Evolutionary conservation across 371 early-diverging fungal species (phyloP), one percentile per base, ranked within the genome.

Genomic region (Apophysomyces trapeziformis): DNA sequence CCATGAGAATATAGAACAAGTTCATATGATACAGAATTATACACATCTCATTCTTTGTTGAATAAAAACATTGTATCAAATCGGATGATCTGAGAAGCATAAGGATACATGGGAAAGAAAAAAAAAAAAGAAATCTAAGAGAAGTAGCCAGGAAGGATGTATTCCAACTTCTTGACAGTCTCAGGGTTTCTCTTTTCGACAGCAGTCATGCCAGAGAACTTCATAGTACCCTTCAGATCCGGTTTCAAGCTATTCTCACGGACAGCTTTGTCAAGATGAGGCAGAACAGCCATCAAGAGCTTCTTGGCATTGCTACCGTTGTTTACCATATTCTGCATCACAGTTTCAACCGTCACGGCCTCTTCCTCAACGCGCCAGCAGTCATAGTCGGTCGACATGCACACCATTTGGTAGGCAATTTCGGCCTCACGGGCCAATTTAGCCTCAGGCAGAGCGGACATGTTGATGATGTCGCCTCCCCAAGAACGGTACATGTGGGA

Each of bases 301-400:
- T 82, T 81, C 78, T 91, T 91, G 21, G 98, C 98, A 67, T 93
- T 96, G 65, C 67, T 83, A 2, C 90, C 84, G 80, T 98, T 99
- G 69, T 87, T 89, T 65, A 83, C 86, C 90, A 98, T 87, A 76
- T 92, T 96, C 46, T 86, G 86, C 84, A 99, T 91, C 43, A 99
- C 99, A 35, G 91, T 90, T 68, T 94, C 93, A 13, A 97, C 96
- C 13, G 92, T 92, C 43, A 99, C 99, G 7, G 90, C 86, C 70
- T 92, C 98, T 77, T 95, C 97, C 21, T 89, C 84, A 60, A 85
- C 91, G 72, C 92, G 89, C 99, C 99, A 99, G 83, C 96, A 95
- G 74, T 99, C 99, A 69, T 97, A 99, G 81, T 99, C 99, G 46
- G 99, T 99, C n/a, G 94, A 88, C 99, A 99, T 99, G 86, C 98